Evolutionary conservation across 805 yeast genomes (phyloP).

Genomic region (Komagataella kurtzmanii): DNA sequence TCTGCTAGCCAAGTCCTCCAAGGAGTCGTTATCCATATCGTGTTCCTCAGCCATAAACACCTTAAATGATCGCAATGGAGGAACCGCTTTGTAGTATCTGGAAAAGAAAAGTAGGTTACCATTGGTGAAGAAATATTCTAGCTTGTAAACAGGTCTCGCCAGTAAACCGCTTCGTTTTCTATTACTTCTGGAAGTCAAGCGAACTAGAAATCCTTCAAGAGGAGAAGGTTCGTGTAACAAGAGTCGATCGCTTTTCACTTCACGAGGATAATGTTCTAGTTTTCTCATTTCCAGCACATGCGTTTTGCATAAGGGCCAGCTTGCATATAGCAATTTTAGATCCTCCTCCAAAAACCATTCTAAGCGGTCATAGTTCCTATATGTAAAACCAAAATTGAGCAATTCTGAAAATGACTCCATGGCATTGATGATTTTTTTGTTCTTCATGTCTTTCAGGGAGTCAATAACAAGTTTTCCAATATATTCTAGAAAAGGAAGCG

Average conservation of each 20-base stretch:
- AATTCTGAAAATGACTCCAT: conserved; percentile 13
- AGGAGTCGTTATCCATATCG: conserved; percentile 10
- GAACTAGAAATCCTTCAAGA: conserved; percentile 68
- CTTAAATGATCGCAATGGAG: conserved; percentile 29
- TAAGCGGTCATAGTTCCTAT: conserved; percentile 59
- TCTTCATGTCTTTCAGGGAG: conserved; percentile 1
- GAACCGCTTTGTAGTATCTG: conserved; percentile 39
- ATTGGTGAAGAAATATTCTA: conserved; percentile 51
- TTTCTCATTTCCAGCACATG: conserved; percentile 52
- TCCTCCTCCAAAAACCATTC: conserved; percentile 49
- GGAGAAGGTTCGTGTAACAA: conserved; percentile 47
- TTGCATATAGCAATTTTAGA: conserved; percentile 25
- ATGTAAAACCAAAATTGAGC: conserved; percentile 35
- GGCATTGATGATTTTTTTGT: conserved; percentile 5
- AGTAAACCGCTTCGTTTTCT: conserved; percentile 8
- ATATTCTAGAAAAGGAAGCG: conserved; percentile 14
- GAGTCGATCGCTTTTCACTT: conserved; percentile 10
- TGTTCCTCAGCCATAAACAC: conserved; percentile 1
- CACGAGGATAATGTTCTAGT: conserved; percentile 23
- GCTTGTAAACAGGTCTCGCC: conserved; percentile 29
- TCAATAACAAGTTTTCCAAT: conserved; percentile 21
- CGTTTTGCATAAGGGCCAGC: conserved; percentile 27
- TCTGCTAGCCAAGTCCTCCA: conserved; percentile 9
- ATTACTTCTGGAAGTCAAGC: conserved; percentile 40
- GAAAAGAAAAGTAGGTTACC: conserved; percentile 50